A percentile compares a stretch with the other conserved stretches of the same genome.
These are phyloP conservation scores for Colletotrichum chlorophyti DNA, from an alignment of 2,329 filamentous ascomycete species.

Conservation along the genomic window DNA sequence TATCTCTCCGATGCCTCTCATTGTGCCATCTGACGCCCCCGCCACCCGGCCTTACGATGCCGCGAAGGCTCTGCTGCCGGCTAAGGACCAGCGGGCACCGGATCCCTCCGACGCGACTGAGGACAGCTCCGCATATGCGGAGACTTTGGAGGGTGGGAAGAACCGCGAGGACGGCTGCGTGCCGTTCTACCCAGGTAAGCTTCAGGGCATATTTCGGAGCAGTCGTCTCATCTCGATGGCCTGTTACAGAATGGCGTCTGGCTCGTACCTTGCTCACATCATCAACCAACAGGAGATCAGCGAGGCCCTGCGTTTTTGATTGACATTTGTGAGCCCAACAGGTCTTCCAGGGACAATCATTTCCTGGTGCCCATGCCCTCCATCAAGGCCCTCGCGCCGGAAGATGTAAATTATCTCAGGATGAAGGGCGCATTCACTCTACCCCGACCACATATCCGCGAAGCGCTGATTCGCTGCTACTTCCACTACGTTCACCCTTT, in stretches of 20 bases:
- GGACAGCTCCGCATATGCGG: slow-evolving; percentile 23
- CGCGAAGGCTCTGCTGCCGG: slow-evolving; percentile 10
- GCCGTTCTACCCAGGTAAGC: slow-evolving; percentile 17
- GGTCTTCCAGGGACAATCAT: slow-evolving; percentile 16
- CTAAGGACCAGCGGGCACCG: not conserved
- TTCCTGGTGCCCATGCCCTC: slow-evolving; percentile 19
- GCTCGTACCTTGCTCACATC: not conserved
- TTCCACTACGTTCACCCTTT: slow-evolving; percentile 36
- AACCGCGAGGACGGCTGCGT: slow-evolving; percentile 11
- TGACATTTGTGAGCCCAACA: slow-evolving; percentile 16
- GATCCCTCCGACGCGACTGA: slow-evolving; percentile 18
- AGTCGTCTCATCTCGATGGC: no score
- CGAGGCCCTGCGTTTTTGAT: slow-evolving; percentile 13
- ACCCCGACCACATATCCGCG: slow-evolving; percentile 19
- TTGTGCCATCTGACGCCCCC: not conserved
- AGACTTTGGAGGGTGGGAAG: slow-evolving; percentile 11
- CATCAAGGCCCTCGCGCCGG: slow-evolving; percentile 11
- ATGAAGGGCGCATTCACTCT: slow-evolving; percentile 30
- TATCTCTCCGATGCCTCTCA: not conserved
- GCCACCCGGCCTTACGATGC: slow-evolving; percentile 8
- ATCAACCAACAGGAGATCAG: not conserved
- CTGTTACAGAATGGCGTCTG: no score
- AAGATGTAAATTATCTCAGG: slow-evolving; percentile 23
- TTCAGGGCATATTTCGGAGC: no score
- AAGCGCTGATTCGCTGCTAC: slow-evolving; percentile 31